A percentile compares a stretch with the other conserved stretches of the same genome.
These are phyloP conservation scores for Eucalyptus victrix DNA, from an alignment of 345 rosid genomes.

Conservation along the genomic window DNA sequence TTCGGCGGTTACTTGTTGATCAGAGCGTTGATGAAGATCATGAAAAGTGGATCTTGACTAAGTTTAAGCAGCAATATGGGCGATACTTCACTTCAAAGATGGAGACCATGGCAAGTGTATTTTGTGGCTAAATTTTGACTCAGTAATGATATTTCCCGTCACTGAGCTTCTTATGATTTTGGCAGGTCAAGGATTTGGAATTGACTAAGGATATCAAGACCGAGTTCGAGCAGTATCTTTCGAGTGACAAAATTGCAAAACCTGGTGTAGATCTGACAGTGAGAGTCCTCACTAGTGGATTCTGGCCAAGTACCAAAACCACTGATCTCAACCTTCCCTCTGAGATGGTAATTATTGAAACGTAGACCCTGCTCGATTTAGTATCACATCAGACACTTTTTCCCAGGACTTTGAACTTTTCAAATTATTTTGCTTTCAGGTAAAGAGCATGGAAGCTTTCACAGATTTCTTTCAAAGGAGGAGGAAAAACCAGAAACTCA, in stretches of 20 bases:
- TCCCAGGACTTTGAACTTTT: background rate
- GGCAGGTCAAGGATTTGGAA: background rate
- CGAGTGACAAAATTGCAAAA: background rate
- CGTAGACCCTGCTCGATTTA: background rate
- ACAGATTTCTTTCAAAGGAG: slow-evolving; percentile 40
- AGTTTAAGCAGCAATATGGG: slow-evolving; percentile 62
- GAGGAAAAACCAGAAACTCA: slow-evolving; percentile 46
- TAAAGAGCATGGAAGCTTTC: slow-evolving; percentile 39
- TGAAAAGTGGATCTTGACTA: slow-evolving; percentile 69
- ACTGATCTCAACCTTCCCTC: background rate
- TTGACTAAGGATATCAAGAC: background rate
- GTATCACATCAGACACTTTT: background rate
- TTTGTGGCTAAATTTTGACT: background rate
- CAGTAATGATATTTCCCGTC: background rate
- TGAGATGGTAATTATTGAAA: background rate
- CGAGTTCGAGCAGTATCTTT: background rate
- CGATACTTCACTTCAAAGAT: slow-evolving; percentile 60
- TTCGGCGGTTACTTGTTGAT: slow-evolving; percentile 47
- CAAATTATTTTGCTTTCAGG: background rate
- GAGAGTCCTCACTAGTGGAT: background rate
- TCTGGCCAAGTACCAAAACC: background rate
- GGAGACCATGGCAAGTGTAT: slow-evolving; percentile 70
- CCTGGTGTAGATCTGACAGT: background rate
- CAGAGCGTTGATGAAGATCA: slow-evolving; percentile 65
- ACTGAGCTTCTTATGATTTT: background rate